Evolutionary conservation across 2,329 filamentous ascomycete species (phyloP), one percentile per base, ranked within the genome.

Genomic region (Didymellaceae sp.): DNA sequence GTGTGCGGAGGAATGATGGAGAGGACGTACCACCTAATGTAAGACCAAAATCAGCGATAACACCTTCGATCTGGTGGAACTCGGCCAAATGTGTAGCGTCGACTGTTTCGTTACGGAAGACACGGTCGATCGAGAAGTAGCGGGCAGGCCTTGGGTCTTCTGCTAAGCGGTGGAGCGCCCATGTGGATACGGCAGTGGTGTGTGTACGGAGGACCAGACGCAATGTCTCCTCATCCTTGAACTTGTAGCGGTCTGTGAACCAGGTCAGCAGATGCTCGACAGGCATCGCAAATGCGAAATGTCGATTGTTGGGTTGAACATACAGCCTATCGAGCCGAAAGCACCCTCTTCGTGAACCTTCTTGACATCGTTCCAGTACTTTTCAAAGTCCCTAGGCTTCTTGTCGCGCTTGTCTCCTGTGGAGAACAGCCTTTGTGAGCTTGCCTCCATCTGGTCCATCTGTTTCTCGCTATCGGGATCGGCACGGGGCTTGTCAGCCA

Each of bases 41-140:
- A 56, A 99, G 81, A 26, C 88, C 89, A 73, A 96, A 97, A 76
- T 99, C 94, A 20, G 94, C 94, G 76, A 99, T 97, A 41, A 99
- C 93, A 75, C 94, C 94, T 77, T 99, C 94, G 25, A 97, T 90
- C 73, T 99, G 94, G 78, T 99, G 94, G 82, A 99, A 99, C 75
- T 99, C 94, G 30, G 91, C 92, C 68, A 99, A 77, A 80, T 99
- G 94, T 7, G 94, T 99, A 11, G 92, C 92, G 69, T 99, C 94
- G 51, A 99, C 92, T 2, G 91, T 91, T 77, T 99, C 94, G 75
- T 99, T 99, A 61, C 91, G 86, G 87, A 99, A 99, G 54, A 99
- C 94, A 45, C 94, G 86, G 76, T 99, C 94, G 72, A 99, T 99
- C 55, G 91, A 96, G 81, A 99, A 99, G 80, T 96, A 97, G 55